Evolutionary conservation across 1,139 yeast genomes (phyloP), one percentile per base, ranked within the genome.

Genomic region (Kazachstania sp.): DNA sequence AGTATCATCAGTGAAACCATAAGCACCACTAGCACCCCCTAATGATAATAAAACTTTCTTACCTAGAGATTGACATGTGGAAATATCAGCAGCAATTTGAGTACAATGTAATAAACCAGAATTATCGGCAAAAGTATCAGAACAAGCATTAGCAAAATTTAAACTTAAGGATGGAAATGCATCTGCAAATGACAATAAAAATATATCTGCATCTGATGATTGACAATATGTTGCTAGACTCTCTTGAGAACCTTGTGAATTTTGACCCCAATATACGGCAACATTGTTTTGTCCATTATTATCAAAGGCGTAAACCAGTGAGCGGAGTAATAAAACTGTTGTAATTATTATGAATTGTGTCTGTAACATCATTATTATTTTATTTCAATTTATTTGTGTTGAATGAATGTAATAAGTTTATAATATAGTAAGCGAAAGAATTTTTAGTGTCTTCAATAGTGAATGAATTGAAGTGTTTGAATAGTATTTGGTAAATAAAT

Each of bases 231-330:
- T 66, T 6, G 81, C 71, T 49, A 90, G 72, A 15, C 76, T 64
- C 51, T 78, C 71, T 65, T 88, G 95, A 39, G 78, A 62, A n/a
- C 87, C 87, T 31, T 79, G 84, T 16, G 94, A 81, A 60, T 81
- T 79, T 68, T 88, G 97, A 41, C 97, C 97, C 96, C 96, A 88
- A 68, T 87, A 87, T 15, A 86, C 75, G 30, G 83, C 95, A 43
- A 86, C 79, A 56, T 85, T 84, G 43, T 75, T 66, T 46, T 77
- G 71, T 32, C 78, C 65, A 28, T 52, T 39, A 3, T 44, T 43
- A 39, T 51, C 46, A 42, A 53, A 53, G 12, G 51, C 46, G 32
- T 35, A 15, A 4, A 37, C 37, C 13, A 43, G 11, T 4, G 40
- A 40, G 11, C 35, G 39, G 4, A 32, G 29, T n/a, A 40, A 29